Evolutionary conservation across 768 basidiomycete species (phyloP).

Genomic region (Tricholoma bakamatsutake): DNA sequence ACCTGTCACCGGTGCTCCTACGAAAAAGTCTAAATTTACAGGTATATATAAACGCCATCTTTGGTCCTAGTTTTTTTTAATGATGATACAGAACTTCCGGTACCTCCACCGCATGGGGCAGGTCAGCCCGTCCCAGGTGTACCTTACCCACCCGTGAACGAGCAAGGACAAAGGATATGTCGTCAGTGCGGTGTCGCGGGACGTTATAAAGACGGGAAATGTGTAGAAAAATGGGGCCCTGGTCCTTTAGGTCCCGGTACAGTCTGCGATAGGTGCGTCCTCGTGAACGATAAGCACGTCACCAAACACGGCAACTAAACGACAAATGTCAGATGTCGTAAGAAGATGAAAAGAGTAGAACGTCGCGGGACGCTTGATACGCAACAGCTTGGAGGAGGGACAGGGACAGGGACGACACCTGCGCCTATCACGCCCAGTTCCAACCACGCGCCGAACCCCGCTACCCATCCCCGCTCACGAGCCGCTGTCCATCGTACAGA

Average conservation of each 20-base stretch:
- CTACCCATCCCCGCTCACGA: background rate
- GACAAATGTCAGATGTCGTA: slow-evolving; percentile 49
- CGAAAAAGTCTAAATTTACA: slow-evolving; percentile 55
- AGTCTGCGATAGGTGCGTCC: slow-evolving; percentile 65
- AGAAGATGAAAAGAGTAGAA: slow-evolving; percentile 84
- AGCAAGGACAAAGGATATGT: slow-evolving; percentile 69
- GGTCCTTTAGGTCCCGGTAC: slow-evolving; percentile 81
- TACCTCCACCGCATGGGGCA: background rate
- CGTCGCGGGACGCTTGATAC: slow-evolving; percentile 59
- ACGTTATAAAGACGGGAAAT: slow-evolving; percentile 78
- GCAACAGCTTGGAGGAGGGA: slow-evolving; percentile 21
- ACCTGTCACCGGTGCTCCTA: slow-evolving; percentile 65
- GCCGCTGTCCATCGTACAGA: slow-evolving; percentile 10
- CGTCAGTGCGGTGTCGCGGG: slow-evolving; percentile 70
- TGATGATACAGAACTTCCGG: background rate
- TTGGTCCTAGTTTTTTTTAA: background rate
- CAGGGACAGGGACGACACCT: slow-evolving; percentile 2
- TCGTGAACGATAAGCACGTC: too few relatives aligned
- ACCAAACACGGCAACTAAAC: too few relatives aligned
- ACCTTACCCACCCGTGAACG: slow-evolving; percentile 43
- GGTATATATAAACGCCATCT: background rate
- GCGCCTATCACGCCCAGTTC: slow-evolving; percentile 11
- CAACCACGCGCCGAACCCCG: slow-evolving; percentile 3
- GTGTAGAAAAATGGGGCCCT: slow-evolving; percentile 86
- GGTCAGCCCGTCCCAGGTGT: slow-evolving; percentile 15